A percentile compares a stretch with the other conserved stretches of the same genome.
Evolutionary conservation across 208 protist species (phyloP).

Genomic region (Trypanosoma caninum): DNA sequence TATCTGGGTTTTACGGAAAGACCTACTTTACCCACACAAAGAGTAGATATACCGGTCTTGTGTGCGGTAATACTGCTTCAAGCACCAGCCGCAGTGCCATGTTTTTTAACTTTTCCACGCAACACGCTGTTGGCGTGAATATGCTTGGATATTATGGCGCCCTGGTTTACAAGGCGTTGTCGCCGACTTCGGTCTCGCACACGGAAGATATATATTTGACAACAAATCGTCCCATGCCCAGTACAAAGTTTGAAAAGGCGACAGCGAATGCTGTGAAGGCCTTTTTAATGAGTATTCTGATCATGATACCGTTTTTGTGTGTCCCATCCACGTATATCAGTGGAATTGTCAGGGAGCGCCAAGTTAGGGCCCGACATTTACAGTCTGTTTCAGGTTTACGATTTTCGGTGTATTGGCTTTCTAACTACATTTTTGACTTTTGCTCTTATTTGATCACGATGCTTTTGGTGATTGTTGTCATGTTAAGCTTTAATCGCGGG

Average conservation of each 20-base stretch:
- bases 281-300: slow-evolving; percentile 51
- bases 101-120: slow-evolving; percentile 53
- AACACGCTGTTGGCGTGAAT: slow-evolving; percentile 37
- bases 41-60: slow-evolving; percentile 41
- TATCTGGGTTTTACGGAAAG: slow-evolving; percentile 33
- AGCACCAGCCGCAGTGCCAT: slow-evolving; percentile 17
- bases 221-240: slow-evolving; percentile 32
- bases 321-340: slow-evolving; percentile 62
- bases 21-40: slow-evolving; percentile 41
- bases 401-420: slow-evolving; percentile 64
- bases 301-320: slow-evolving; percentile 73
- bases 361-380: slow-evolving; percentile 69
- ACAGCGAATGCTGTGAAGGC: slow-evolving; percentile 32
- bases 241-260: slow-evolving; percentile 25
- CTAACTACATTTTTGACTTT: slow-evolving; percentile 80
- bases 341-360: slow-evolving; percentile 80
- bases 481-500: slow-evolving; percentile 45
- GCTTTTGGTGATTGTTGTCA: slow-evolving; percentile 53
- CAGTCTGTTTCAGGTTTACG: slow-evolving; percentile 73
- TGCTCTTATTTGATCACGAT: slow-evolving; percentile 57
- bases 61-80: slow-evolving; percentile 34
- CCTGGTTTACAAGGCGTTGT: slow-evolving; percentile 16
- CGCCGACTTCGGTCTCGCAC: background rate
- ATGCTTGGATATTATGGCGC: slow-evolving; percentile 37
- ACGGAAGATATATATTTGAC: slow-evolving; percentile 14